These are phyloP conservation scores for Phylloporus arenicola DNA, from an alignment of 768 basidiomycete species.

Conservation along the genomic window DNA sequence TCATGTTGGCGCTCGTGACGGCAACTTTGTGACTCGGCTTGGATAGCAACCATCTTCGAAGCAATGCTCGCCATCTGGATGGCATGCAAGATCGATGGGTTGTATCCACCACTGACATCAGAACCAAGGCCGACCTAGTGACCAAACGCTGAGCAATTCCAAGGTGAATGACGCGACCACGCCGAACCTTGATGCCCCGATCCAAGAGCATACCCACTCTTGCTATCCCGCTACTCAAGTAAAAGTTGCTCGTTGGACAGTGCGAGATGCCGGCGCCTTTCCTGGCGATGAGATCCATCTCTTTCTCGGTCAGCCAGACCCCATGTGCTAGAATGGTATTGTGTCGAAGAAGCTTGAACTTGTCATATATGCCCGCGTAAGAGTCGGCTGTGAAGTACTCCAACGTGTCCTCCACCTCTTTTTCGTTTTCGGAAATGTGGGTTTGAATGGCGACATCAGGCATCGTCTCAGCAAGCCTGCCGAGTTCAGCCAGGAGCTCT, in stretches of 20 bases:
- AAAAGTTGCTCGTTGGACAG: slow-evolving; percentile 93
- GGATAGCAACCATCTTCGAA: slow-evolving; percentile 68
- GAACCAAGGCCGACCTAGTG: slow-evolving; percentile 88
- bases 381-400: slow-evolving; percentile 60
- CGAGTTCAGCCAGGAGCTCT: slow-evolving; percentile 59
- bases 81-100: slow-evolving; percentile 69
- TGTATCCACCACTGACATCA: slow-evolving; percentile 86
- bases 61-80: slow-evolving; percentile 75
- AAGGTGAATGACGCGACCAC: not conserved
- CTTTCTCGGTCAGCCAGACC: slow-evolving; percentile 68
- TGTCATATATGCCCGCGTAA: slow-evolving; percentile 83
- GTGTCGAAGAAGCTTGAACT: slow-evolving; percentile 61
- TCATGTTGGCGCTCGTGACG: not conserved
- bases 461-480: slow-evolving; percentile 52
- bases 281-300: slow-evolving; percentile 65
- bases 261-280: slow-evolving; percentile 77
- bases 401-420: slow-evolving; percentile 64
- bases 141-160: slow-evolving; percentile 3
- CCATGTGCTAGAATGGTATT: slow-evolving; percentile 90
- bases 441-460: slow-evolving; percentile 78
- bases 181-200: slow-evolving; percentile 72
- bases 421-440: slow-evolving; percentile 80
- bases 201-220: slow-evolving; percentile 77
- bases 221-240: slow-evolving; percentile 81
- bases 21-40: slow-evolving; percentile 22